Percentiles rank a stretch among this genome's conserved stretches.
Evolutionary conservation across 2,329 filamentous ascomycete genomes (phyloP).

Genomic region (Tolypocladium cylindrosporum): DNA sequence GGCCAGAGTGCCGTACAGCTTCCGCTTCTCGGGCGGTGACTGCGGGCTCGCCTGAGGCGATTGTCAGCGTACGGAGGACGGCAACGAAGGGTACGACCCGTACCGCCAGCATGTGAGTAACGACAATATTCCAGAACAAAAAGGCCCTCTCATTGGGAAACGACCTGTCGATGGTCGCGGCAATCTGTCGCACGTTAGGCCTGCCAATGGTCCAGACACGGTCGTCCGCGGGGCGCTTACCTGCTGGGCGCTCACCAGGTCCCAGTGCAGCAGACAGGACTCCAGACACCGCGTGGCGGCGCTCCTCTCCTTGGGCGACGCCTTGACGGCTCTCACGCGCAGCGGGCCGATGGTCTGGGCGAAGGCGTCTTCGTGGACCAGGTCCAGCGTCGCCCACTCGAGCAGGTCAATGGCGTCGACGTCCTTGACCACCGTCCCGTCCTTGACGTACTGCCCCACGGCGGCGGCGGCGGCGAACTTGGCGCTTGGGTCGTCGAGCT

Average conservation of each 20-base stretch:
- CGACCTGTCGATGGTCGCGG: constrained; percentile 40
- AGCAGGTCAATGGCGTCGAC: constrained; percentile 41
- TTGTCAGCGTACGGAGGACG: not conserved
- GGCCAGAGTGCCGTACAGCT: constrained; percentile 40
- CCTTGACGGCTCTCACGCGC: constrained; percentile 40
- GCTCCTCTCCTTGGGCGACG: constrained; percentile 35
- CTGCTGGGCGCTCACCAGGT: constrained; percentile 47
- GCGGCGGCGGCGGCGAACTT: constrained; percentile 33
- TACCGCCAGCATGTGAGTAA: constrained; percentile 44
- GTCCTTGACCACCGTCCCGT: constrained; percentile 36
- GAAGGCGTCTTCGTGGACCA: constrained; percentile 30
- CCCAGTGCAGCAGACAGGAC: constrained; percentile 43
- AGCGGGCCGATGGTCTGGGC: constrained; percentile 38
- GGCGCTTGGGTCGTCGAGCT: constrained; percentile 37
- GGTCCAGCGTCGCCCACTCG: constrained; percentile 39
- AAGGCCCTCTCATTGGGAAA: constrained; percentile 36
- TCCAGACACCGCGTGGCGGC: constrained; percentile 35
- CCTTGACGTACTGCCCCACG: constrained; percentile 35
- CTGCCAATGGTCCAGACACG: not conserved
- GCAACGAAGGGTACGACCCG: constrained; percentile 6
- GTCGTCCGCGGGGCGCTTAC: constrained; percentile 17
- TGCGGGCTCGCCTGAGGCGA: constrained; percentile 32
- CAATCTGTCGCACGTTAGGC: constrained; percentile 31
- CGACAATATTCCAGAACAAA: constrained; percentile 45
- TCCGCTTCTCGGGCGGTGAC: constrained; percentile 36